These are phyloP conservation scores for Neotropicomus parvogracilis DNA, from an alignment of 1,284 basidiomycete genomes.

Conservation along the genomic window DNA sequence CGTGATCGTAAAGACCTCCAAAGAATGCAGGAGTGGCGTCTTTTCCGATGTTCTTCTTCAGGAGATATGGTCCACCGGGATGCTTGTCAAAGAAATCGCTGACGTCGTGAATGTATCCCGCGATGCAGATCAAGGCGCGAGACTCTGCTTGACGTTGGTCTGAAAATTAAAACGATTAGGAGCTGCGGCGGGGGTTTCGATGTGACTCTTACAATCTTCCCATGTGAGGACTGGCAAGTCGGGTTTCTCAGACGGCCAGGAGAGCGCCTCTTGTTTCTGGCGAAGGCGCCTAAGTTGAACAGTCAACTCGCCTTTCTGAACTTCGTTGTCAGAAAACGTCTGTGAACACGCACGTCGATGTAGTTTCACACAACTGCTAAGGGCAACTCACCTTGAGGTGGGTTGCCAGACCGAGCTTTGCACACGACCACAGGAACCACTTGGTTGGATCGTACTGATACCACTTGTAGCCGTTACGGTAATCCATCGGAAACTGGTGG, in stretches of 20 bases:
- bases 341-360: not conserved
- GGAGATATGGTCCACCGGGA: constrained; percentile 66
- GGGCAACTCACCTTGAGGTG: constrained; percentile 62
- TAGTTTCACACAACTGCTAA: not conserved
- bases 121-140: constrained; percentile 73
- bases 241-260: constrained; percentile 70
- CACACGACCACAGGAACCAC: constrained; percentile 77
- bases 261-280: constrained; percentile 61
- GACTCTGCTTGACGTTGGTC: constrained; percentile 72
- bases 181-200: not conserved
- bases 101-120: constrained; percentile 87
- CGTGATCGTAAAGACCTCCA: constrained; percentile 88
- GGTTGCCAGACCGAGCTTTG: constrained; percentile 67
- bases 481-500: constrained; percentile 90
- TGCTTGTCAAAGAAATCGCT: constrained; percentile 80
- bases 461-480: constrained; percentile 87
- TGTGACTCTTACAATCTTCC: constrained; percentile 62
- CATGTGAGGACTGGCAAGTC: constrained; percentile 80
- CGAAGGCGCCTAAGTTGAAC: constrained; percentile 84
- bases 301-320: constrained; percentile 83
- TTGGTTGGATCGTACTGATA: constrained; percentile 86
- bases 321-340: constrained; percentile 87
- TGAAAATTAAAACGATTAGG: constrained; percentile 24
- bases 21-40: constrained; percentile 90
- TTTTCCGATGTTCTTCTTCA: constrained; percentile 69